Percentiles rank a stretch among this genome's conserved stretches.
These are phyloP conservation scores for Albifimbria verrucaria DNA, from an alignment of 2,329 filamentous ascomycete species.

Conservation along the genomic window DNA sequence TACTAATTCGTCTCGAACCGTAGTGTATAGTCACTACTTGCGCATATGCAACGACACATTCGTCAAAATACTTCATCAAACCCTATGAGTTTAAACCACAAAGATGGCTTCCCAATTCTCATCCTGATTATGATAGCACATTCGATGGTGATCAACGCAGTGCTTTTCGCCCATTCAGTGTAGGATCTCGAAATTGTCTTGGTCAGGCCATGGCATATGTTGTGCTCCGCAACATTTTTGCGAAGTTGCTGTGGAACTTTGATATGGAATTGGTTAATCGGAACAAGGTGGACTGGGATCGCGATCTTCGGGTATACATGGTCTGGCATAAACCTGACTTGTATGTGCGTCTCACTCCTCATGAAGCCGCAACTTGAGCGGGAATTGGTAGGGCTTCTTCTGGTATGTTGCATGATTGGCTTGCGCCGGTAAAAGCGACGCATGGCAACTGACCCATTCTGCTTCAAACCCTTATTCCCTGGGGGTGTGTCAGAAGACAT, in stretches of 20 bases:
- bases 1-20: no score
- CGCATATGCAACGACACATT: constrained; percentile 4
- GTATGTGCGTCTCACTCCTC: no score
- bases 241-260: constrained; percentile 1
- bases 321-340: not conserved
- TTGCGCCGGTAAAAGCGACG: no score
- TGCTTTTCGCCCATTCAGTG: not conserved
- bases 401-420: no score
- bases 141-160: not conserved
- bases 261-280: constrained; percentile 4
- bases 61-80: constrained; percentile 1
- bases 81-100: constrained; percentile 5
- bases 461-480: no score
- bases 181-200: constrained; percentile 4
- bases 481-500: no score
- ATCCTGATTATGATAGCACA: constrained; percentile 1
- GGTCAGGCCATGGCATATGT: constrained; percentile 5
- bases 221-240: not conserved
- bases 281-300: constrained; percentile 5
- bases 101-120: constrained; percentile 4
- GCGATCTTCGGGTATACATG: constrained; percentile 5
- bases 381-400: no score
- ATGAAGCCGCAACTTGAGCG: no score
- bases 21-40: not conserved
- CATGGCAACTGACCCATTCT: no score